These are phyloP conservation scores for Cyamopsis tetragonoloba DNA, from an alignment of 306 rosid genomes.

Conservation along the genomic window DNA sequence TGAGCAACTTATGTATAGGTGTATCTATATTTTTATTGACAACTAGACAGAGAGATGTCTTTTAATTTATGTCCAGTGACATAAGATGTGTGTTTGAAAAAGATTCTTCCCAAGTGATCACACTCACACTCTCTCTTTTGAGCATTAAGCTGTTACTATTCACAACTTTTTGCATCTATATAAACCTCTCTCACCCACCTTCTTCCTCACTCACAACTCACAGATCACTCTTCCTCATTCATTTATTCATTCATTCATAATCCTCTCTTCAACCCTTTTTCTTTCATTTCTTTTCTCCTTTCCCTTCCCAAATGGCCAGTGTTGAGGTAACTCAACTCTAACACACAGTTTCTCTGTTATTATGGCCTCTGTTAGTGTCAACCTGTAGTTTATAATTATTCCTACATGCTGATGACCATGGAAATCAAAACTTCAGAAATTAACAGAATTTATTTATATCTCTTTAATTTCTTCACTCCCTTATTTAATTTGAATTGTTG, in stretches of 20 bases:
- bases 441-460: neutral
- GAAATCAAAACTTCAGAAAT: neutral
- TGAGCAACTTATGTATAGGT: neutral
- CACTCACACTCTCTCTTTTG: neutral
- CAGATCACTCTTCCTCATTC: neutral
- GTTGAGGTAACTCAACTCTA: constrained; percentile 72
- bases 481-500: neutral
- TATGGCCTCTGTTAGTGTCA: neutral
- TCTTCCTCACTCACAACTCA: constrained; percentile 29
- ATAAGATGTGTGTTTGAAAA: constrained; percentile 48
- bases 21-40: constrained; percentile 22
- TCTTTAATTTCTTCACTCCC: neutral
- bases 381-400: neutral
- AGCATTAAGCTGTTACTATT: constrained; percentile 16
- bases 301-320: constrained; percentile 69
- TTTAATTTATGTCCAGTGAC: constrained; percentile 53
- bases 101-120: constrained; percentile 51
- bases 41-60: constrained; percentile 49
- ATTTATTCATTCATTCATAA: constrained; percentile 4
- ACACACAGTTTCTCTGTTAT: constrained; percentile 4
- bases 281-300: constrained; percentile 17
- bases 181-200: constrained; percentile 44
- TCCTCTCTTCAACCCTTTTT: neutral
- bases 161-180: constrained; percentile 40
- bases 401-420: neutral